These are phyloP conservation scores for Aspergillus alliaceus DNA, from an alignment of 2,329 filamentous ascomycete genomes.

Conservation along the genomic window DNA sequence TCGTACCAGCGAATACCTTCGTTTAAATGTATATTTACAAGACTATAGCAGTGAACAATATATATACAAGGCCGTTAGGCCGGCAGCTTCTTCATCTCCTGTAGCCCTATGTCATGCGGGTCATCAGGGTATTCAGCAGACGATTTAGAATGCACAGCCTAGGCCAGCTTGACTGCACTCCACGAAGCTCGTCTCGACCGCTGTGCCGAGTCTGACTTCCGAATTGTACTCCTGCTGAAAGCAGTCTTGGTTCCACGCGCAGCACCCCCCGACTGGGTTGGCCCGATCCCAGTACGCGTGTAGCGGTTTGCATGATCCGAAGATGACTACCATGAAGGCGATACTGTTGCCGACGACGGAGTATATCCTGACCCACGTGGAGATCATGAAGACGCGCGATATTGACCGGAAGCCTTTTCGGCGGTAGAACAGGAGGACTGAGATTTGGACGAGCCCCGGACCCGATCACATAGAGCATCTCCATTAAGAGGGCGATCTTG, in stretches of 20 bases:
- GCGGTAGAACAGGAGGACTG: conserved; percentile 8
- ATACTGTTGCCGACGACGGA: conserved; percentile 6
- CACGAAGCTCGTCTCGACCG: neutral
- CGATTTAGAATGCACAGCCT: neutral
- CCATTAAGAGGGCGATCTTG: neutral
- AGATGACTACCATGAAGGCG: conserved; percentile 6
- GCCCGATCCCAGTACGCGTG: conserved; percentile 6
- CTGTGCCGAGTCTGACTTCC: neutral
- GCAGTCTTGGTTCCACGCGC: neutral
- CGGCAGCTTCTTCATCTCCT: neutral
- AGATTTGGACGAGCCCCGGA: conserved; percentile 1
- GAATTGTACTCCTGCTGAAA: neutral
- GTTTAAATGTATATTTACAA: neutral
- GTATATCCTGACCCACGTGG: conserved; percentile 7
- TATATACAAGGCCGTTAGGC: neutral
- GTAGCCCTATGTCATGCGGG: neutral
- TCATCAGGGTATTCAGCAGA: neutral
- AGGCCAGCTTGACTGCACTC: neutral
- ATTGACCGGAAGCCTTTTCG: conserved; percentile 7
- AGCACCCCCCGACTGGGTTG: neutral
- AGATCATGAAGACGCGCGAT: conserved; percentile 1
- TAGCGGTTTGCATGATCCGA: conserved; percentile 2
- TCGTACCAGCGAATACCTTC: neutral
- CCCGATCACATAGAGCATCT: conserved; percentile 2
- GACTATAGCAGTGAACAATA: too few relatives aligned